phyloP scores from a whole-genome alignment of 2,329 filamentous ascomycete species.

The Aspergillus sp. region DNA sequence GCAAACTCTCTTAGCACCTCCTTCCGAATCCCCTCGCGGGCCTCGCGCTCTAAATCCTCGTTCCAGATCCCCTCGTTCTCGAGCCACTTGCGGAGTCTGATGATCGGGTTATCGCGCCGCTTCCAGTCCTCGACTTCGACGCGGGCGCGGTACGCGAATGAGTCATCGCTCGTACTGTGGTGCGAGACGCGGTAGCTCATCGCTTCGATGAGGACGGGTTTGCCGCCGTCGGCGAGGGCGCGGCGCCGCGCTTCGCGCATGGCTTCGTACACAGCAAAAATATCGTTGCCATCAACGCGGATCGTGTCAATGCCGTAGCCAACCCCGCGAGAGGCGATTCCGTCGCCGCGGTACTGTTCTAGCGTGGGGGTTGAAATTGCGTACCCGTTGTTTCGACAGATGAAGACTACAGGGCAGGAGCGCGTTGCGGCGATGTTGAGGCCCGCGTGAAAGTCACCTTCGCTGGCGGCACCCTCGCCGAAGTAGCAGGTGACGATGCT shows the following conservation, averaged over 20 bases:
- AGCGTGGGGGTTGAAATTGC: slow-evolving; percentile 88
- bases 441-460: slow-evolving; percentile 90
- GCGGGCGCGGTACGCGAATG: slow-evolving; percentile 90
- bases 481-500: slow-evolving; percentile 83
- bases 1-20: slow-evolving; percentile 83
- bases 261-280: slow-evolving; percentile 83
- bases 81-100: slow-evolving; percentile 85
- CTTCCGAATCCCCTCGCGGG: slow-evolving; percentile 68
- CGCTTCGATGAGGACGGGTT: slow-evolving; percentile 85
- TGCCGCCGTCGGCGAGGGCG: slow-evolving; percentile 79
- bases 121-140: slow-evolving; percentile 97
- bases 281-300: slow-evolving; percentile 90
- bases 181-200: slow-evolving; percentile 99
- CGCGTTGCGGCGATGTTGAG: slow-evolving; percentile 89
- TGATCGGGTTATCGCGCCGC: slow-evolving; percentile 84
- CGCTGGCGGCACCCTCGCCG: slow-evolving; percentile 85
- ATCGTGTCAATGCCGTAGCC: slow-evolving; percentile 96
- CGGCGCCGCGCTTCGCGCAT: slow-evolving; percentile 76
- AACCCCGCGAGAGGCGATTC: slow-evolving; percentile 82
- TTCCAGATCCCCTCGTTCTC: slow-evolving; percentile 83
- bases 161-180: slow-evolving; percentile 96
- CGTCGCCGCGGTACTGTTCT: slow-evolving; percentile 89
- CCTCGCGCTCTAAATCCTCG: slow-evolving; percentile 77
- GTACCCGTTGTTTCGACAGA: slow-evolving; percentile 92
- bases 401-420: slow-evolving; percentile 84